Conservation (phyloP, 2,329 filamentous ascomycete species). For the Lachnellula hyalina region DNA sequence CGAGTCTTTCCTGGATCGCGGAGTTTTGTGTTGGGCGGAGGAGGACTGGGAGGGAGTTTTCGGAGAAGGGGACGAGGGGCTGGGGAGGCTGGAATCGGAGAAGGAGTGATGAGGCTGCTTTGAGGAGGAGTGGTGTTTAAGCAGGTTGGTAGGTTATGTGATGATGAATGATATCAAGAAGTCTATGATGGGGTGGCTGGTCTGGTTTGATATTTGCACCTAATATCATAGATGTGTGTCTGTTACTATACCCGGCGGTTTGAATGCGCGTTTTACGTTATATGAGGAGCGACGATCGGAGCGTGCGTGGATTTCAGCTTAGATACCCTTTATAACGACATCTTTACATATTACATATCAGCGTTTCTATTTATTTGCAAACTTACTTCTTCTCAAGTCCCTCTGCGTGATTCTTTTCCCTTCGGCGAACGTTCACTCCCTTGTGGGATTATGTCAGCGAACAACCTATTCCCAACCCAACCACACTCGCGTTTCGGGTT, state of each 20-base stretch:
- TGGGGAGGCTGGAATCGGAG: conserved; percentile 4
- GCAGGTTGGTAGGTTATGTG: not conserved
- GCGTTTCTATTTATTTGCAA: too few relatives aligned
- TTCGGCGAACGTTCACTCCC: too few relatives aligned
- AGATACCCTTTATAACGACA: not conserved
- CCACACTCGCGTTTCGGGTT: too few relatives aligned
- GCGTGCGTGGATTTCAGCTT: not conserved
- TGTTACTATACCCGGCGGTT: not conserved
- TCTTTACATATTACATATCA: not conserved
- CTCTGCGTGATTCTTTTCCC: too few relatives aligned
- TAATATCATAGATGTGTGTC: not conserved
- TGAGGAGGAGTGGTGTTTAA: conserved; percentile 21
- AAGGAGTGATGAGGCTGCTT: conserved; percentile 19
- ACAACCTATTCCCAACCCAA: too few relatives aligned
- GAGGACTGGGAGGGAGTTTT: conserved; percentile 19
- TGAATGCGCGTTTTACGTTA: not conserved
- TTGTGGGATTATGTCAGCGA: too few relatives aligned
- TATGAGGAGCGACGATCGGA: not conserved
- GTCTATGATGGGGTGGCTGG: not conserved
- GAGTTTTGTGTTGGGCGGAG: conserved; percentile 26
- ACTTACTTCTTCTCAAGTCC: too few relatives aligned
- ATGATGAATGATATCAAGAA: not conserved
- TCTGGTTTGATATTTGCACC: not conserved
- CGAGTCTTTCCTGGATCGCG: conserved; percentile 25
- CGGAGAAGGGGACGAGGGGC: conserved; percentile 20